A percentile compares a stretch with the other conserved stretches of the same genome.
Evolutionary conservation across 2,329 filamentous ascomycete genomes (phyloP).

Genomic region (Thermoascus crustaceus): DNA sequence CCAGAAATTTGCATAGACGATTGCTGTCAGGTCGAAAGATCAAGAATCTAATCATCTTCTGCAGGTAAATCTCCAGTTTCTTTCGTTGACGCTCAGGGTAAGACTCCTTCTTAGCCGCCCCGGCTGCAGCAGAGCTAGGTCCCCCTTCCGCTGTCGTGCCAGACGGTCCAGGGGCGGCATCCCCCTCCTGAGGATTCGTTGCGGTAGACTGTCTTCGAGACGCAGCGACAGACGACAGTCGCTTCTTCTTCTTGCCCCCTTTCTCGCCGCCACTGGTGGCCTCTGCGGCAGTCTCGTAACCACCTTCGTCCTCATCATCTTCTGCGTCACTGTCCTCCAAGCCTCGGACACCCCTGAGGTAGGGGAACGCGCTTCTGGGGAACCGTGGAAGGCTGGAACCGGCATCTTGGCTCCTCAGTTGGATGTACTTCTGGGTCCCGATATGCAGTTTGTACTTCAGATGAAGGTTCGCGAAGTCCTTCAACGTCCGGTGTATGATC

Average conservation of each 20-base stretch:
- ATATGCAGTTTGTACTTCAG: constrained; percentile 85
- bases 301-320: constrained; percentile 48
- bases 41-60: constrained; percentile 89
- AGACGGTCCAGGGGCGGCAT: constrained; percentile 26
- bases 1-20: constrained; percentile 87
- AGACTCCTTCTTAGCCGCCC: constrained; percentile 39
- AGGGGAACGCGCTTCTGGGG: constrained; percentile 80
- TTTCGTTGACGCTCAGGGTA: constrained; percentile 78
- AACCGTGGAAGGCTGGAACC: constrained; percentile 81
- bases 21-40: constrained; percentile 97
- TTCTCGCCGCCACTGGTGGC: constrained; percentile 63
- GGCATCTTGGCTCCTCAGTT: constrained; percentile 58
- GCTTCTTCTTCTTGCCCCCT: constrained; percentile 43
- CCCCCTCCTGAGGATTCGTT: constrained; percentile 31
- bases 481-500: constrained; percentile 78
- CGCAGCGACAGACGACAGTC: constrained; percentile 49
- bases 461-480: constrained; percentile 88
- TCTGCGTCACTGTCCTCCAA: constrained; percentile 78
- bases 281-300: constrained; percentile 48
- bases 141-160: constrained; percentile 25
- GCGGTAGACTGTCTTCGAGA: constrained; percentile 52
- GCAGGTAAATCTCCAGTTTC: constrained; percentile 81
- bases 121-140: constrained; percentile 35
- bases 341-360: constrained; percentile 70
- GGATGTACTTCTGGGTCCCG: constrained; percentile 73